phyloP scores from a whole-genome alignment of 1,284 basidiomycete genomes.

The Ceratobasidium sp. region DNA sequence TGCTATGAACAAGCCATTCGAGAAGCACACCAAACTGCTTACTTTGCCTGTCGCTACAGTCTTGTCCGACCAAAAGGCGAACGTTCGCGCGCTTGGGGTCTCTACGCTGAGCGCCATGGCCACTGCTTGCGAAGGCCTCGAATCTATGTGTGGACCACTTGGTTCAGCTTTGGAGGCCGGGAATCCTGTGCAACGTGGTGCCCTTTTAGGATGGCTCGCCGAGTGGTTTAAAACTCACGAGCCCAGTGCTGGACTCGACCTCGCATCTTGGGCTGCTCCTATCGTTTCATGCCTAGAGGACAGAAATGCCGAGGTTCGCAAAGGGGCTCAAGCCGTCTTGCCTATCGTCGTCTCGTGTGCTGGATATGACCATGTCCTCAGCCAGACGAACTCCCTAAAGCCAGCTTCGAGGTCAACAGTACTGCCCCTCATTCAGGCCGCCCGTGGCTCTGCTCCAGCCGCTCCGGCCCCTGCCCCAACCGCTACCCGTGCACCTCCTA shows the following conservation, averaged over 20 bases:
- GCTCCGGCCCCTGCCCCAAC: slow-evolving; percentile 59
- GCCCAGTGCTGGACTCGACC: slow-evolving; percentile 66
- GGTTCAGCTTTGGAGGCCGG: slow-evolving; percentile 81
- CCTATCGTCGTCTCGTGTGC: slow-evolving; percentile 78
- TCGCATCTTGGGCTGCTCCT: slow-evolving; percentile 71
- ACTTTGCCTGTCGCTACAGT: slow-evolving; percentile 81
- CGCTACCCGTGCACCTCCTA: slow-evolving; percentile 44
- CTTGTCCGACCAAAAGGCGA: slow-evolving; percentile 92
- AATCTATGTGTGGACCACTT: slow-evolving; percentile 79
- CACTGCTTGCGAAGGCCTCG: slow-evolving; percentile 82
- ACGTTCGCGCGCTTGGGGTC: slow-evolving; percentile 79
- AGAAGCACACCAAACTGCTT: slow-evolving; percentile 83
- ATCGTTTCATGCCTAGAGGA: slow-evolving; percentile 91
- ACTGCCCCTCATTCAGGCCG: slow-evolving; percentile 82
- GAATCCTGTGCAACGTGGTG: slow-evolving; percentile 89
- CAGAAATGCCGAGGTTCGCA: slow-evolving; percentile 89
- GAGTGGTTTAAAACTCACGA: slow-evolving; percentile 77
- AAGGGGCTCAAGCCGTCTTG: slow-evolving; percentile 83
- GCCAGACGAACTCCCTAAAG: slow-evolving; percentile 86
- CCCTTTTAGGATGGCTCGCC: slow-evolving; percentile 84
- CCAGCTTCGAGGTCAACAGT: slow-evolving; percentile 89
- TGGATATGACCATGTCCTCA: slow-evolving; percentile 87
- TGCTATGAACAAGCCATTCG: slow-evolving; percentile 95
- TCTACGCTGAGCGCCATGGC: slow-evolving; percentile 84
- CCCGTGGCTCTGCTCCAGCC: slow-evolving; percentile 48